Base-by-base conservation (phyloP, 805 yeast species). In the Teunomyces panamensis region DNA sequence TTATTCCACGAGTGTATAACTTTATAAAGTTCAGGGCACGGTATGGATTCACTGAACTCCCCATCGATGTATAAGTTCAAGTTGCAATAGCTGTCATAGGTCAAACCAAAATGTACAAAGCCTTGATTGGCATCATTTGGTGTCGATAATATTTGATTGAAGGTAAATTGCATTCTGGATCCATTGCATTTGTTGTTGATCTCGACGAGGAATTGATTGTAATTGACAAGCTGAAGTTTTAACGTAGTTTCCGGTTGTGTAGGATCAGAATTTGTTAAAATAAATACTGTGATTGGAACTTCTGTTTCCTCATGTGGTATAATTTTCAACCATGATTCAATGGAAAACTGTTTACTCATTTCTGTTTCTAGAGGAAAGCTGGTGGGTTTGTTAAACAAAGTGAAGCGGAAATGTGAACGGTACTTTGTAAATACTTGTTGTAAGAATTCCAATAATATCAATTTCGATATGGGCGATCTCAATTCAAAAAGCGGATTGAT, bases 11-110 rank as follows among this genome's bases (percentile, higher is more conserved):
- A 46, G 10, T 56, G 53, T 4, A 65, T 47, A 20, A 56, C 53
- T 39, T 66, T 67, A 34, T 58, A 54, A 3, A 65, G 48, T 5
- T 64, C 62, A 1, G 74, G 67, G 44, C 72, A 65, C 2, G 76
- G 75, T 13, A 71, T 69, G 11, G 70, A 67, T 48, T 74, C 76
- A 32, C 70, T 64, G 46, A 73, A 74, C 33, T 78, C 77, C 0
- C 84, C 83, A 52, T 81, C 74, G 10, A 81, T 60, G 55, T 58
- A 78, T 5, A 80, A 57, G 49, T 73, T 77, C 27, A 79, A 61
- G 49, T 70, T 71, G 26, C 61, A 56, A 50, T 60, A 63, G 9
- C 50, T 51, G 49, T 73, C 77, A 51, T 64, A 73, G 1, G 75
- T 71, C 30, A 73, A 56, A 7, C 59, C 67, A 20, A 73, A 58